Evolutionary conservation across 2,329 filamentous ascomycete genomes (phyloP).

Genomic region (Botryotinia globosa): DNA sequence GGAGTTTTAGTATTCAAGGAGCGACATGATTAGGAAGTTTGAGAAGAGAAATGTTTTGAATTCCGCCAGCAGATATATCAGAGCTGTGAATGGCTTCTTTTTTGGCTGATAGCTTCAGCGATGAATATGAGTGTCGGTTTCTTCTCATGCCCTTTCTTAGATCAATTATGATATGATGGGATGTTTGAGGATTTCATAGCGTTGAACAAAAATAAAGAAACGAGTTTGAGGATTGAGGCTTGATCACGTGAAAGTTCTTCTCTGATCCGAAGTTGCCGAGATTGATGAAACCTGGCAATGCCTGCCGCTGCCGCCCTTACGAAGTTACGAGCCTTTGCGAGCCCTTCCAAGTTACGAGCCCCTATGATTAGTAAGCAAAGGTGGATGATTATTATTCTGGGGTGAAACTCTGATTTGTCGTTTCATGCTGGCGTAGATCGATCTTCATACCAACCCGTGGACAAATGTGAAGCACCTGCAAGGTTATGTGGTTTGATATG

Average conservation of each 20-base stretch:
- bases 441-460: not conserved
- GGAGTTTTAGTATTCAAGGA: not conserved
- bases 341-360: no score
- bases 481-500: slow-evolving; percentile 3
- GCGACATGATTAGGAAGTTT: not conserved
- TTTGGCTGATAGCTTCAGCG: not conserved
- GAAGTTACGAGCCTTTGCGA: not conserved
- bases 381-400: not conserved
- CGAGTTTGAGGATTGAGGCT: not conserved
- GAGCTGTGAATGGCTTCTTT: not conserved
- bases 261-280: not conserved
- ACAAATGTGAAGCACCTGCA: not conserved
- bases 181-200: not conserved
- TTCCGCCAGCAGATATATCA: not conserved
- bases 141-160: not conserved
- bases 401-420: not conserved
- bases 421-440: not conserved
- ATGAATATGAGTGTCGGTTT: not conserved
- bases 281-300: not conserved
- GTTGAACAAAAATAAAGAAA: not conserved
- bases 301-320: no score
- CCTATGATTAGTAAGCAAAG: no score
- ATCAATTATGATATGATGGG: not conserved
- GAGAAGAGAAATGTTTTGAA: not conserved
- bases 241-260: not conserved